Evolutionary conservation across 208 protist species (phyloP).

Genomic region (Trypanosomatidae sp.): DNA sequence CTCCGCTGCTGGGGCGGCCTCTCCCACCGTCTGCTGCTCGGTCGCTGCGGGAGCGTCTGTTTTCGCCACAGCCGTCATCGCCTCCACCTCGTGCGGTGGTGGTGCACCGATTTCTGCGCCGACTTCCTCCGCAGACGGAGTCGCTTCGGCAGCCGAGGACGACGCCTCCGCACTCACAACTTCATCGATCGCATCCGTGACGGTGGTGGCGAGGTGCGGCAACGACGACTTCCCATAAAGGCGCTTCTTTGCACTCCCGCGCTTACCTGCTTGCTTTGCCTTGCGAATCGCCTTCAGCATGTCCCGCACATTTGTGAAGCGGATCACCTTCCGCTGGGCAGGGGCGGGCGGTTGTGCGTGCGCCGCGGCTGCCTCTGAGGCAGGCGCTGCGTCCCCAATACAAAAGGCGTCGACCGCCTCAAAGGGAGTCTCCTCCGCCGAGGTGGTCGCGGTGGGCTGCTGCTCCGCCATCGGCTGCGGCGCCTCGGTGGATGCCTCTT

Average conservation of each 20-base stretch:
- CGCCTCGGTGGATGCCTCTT: neutral
- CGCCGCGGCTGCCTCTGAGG: neutral
- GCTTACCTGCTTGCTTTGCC: conserved; percentile 5
- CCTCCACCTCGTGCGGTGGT: conserved; percentile 10
- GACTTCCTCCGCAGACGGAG: conserved; percentile 11
- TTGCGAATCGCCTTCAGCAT: conserved; percentile 12
- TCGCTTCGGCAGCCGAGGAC: conserved; percentile 7
- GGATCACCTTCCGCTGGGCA: conserved; percentile 2
- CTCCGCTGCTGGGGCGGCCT: neutral
- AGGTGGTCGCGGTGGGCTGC: neutral
- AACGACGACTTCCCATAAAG: neutral
- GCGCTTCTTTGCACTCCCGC: neutral
- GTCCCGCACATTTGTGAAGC: conserved; percentile 5
- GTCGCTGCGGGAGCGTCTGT: conserved; percentile 8
- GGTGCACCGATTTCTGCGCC: conserved; percentile 7
- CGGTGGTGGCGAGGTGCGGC: neutral
- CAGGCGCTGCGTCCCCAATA: neutral
- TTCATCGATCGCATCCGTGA: neutral
- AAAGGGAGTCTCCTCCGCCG: neutral
- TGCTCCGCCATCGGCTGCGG: neutral
- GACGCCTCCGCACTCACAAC: neutral
- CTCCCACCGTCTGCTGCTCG: conserved; percentile 7
- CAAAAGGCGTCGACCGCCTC: neutral
- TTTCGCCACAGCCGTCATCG: conserved; percentile 11
- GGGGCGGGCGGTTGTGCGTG: neutral